Base-by-base conservation (phyloP, 2,329 filamentous ascomycete genomes). In the Didymella arachidicola region DNA sequence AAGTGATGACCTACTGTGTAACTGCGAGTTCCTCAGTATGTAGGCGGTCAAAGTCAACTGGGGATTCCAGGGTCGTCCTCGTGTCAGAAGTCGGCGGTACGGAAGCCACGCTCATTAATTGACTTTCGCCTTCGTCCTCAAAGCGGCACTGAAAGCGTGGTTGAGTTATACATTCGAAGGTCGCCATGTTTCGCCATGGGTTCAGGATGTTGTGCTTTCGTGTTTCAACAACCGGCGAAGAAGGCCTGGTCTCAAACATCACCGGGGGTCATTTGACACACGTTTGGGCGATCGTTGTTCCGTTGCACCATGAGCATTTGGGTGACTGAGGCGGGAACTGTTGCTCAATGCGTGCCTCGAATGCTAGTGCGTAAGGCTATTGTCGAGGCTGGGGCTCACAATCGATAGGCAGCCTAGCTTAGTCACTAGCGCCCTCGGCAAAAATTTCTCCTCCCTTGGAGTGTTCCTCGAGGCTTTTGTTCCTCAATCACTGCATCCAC, bases 111-210 rank as follows among this genome's bases (percentile, higher is more conserved):
- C 25, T 36, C 16, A 6, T 34, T 27, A 25, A 42, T 36, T 46
- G 12, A 29, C 27, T 30, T 50, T 46, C 55, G 41, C 38, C 44
- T 54, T 42, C 45, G 8, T 25, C 11, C 46, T 34, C 56, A 59
- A 51, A 54, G 39, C 50, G n/a, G 51, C 55, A 44, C 7, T 53
- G 30, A 30, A 27, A 53, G 39, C 45, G 30, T 22, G 46, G n/a
- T 42, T 27, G 22, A 43, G 45, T 16, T 34, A 7, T 27, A 32
- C 39, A 57, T 60, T 48, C 62, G 65, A 65, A 56, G 62, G 59
- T 44, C 42, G 39, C 54, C 51, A 58, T 60, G 70, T 73, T 72
- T 73, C 64, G 66, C 52, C 56, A 60, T 52, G 18, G 53, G 42
- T 46, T 52, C 45, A 46, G 59, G 19, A 29, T 27, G 53, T 46